phyloP scores from a whole-genome alignment of 2,329 filamentous ascomycete species.

The Sclerotinia spermophila region DNA sequence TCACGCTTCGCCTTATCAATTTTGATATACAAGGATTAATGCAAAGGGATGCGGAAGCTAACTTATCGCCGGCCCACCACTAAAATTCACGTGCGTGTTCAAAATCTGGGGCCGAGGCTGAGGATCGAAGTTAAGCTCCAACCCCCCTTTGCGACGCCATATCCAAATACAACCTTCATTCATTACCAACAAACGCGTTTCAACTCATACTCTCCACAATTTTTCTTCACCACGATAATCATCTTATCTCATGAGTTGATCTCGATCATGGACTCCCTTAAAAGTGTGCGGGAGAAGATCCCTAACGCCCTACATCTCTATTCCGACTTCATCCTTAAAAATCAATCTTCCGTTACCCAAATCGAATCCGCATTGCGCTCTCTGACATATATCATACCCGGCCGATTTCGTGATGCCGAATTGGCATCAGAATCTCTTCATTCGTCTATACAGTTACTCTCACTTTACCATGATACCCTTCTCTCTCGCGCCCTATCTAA shows the following conservation, averaged over 20 bases:
- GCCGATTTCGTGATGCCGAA: conserved; percentile 86
- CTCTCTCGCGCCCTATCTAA: conserved; percentile 63
- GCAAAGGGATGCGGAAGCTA: background rate
- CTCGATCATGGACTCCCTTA: conserved; percentile 21
- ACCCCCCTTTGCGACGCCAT: conserved; percentile 11
- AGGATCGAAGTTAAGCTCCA: conserved; percentile 5
- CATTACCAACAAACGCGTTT: background rate
- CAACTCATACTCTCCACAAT: background rate
- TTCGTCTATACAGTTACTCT: conserved; percentile 83
- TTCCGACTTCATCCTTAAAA: conserved; percentile 89
- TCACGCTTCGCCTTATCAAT: conserved; percentile 12
- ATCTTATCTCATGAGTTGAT: conserved; percentile 1
- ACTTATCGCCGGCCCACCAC: conserved; percentile 14
- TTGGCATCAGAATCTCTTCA: conserved; percentile 91
- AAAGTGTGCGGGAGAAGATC: conserved; percentile 28
- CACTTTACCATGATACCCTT: conserved; percentile 87
- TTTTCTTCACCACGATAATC: background rate
- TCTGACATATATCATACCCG: conserved; percentile 92
- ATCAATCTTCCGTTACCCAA: conserved; percentile 87
- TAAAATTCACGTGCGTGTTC: conserved; percentile 15
- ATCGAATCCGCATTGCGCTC: conserved; percentile 92
- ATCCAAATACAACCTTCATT: background rate
- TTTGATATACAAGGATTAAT: conserved; percentile 5
- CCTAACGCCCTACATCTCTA: conserved; percentile 60
- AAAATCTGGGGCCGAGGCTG: conserved; percentile 16